phyloP scores from a whole-genome alignment of 2,329 filamentous ascomycete species.

The Fusarium globosum region DNA sequence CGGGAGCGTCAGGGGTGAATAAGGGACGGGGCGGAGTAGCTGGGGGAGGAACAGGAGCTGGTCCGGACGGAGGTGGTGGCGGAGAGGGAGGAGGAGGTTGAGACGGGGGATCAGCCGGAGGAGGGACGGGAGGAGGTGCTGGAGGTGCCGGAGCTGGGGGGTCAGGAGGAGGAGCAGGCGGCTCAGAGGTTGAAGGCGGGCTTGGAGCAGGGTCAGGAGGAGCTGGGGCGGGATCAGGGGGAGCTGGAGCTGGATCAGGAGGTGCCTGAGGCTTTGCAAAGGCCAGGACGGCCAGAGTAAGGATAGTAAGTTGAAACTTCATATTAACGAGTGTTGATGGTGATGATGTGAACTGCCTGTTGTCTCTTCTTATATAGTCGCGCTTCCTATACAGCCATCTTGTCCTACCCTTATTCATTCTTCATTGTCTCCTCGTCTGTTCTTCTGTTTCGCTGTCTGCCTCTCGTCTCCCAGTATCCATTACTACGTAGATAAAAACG shows the following conservation, averaged over 20 bases:
- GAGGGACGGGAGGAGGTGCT: neutral
- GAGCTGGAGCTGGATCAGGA: constrained; percentile 30
- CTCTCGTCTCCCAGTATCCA: no score
- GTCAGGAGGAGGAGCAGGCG: constrained; percentile 3
- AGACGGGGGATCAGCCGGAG: neutral
- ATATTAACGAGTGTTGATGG: constrained; percentile 34
- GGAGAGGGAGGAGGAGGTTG: constrained; percentile 16
- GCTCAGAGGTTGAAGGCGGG: constrained; percentile 14
- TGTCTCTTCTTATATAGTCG: neutral
- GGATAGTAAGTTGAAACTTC: constrained; percentile 41
- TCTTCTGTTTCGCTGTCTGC: no score
- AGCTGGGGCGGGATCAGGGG: constrained; percentile 2
- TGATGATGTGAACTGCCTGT: neutral
- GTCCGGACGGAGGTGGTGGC: constrained; percentile 18
- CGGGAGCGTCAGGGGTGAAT: no score
- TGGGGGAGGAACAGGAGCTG: constrained; percentile 17
- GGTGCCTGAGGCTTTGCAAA: constrained; percentile 42
- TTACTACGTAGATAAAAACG: no score
- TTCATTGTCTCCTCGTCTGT: neutral
- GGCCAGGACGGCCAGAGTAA: constrained; percentile 39
- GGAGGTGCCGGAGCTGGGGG: neutral
- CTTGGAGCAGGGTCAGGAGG: constrained; percentile 9
- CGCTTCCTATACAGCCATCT: no score
- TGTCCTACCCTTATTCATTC: neutral
- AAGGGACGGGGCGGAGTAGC: constrained; percentile 29